Percentiles rank a stretch among this genome's conserved stretches.
Evolutionary conservation across 768 basidiomycete species (phyloP).

Genomic region (Leccinum olivaceopallidum): DNA sequence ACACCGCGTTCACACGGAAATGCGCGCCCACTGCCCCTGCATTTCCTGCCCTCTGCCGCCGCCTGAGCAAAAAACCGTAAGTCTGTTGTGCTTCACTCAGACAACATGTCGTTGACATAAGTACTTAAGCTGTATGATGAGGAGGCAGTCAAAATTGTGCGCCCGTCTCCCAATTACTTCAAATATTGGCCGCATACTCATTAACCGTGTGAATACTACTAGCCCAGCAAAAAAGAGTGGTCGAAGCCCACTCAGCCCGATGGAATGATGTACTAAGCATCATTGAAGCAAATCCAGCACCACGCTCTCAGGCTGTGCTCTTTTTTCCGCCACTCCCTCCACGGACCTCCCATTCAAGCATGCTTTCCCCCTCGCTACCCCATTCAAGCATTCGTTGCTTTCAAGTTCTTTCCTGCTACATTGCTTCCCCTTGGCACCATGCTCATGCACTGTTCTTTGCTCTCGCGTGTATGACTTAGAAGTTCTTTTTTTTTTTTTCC

Average conservation of each 20-base stretch:
- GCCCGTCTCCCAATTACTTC: neutral
- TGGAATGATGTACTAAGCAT: neutral
- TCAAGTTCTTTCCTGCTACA: no score
- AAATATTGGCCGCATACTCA: neutral
- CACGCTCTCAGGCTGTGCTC: neutral
- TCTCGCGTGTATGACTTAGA: neutral
- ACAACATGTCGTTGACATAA: neutral
- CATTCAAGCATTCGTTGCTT: no score
- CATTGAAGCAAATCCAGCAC: neutral
- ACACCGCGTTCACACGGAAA: no score
- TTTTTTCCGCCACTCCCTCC: neutral
- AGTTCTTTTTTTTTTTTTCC: no score
- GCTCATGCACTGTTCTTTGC: neutral
- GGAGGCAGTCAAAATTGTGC: neutral
- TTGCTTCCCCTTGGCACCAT: no score
- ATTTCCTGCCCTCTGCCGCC: no score
- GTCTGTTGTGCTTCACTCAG: neutral
- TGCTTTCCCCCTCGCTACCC: no score
- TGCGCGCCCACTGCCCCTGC: no score
- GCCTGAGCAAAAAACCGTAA: neutral
- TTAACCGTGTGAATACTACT: neutral
- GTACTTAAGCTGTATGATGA: neutral
- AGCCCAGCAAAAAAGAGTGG: neutral
- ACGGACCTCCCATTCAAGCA: no score
- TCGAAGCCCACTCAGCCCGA: neutral